A percentile compares a stretch with the other conserved stretches of the same genome.
These are phyloP conservation scores for Daldinia sp. DNA, from an alignment of 2,329 filamentous ascomycete genomes.

Conservation along the genomic window DNA sequence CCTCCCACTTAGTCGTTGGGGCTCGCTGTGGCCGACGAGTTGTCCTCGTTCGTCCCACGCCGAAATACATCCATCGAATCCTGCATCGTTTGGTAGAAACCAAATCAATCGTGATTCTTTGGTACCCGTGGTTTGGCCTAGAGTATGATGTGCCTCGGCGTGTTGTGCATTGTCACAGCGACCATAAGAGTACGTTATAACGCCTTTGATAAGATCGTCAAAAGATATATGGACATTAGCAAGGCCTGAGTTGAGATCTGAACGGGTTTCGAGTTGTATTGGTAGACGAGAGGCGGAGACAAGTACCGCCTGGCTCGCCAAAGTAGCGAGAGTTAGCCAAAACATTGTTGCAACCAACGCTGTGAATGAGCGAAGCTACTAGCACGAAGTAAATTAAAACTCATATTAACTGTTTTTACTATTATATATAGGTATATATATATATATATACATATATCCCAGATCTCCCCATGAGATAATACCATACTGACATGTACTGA, in stretches of 20 bases:
- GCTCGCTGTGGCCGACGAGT: slow-evolving; percentile 49
- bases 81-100: slow-evolving; percentile 46
- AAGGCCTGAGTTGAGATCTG: slow-evolving; percentile 46
- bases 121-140: slow-evolving; percentile 33
- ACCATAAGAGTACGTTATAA: slow-evolving; percentile 48
- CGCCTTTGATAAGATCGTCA: slow-evolving; percentile 38
- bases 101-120: slow-evolving; percentile 47
- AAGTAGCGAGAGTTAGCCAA: slow-evolving; percentile 25
- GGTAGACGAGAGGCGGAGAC: slow-evolving; percentile 32
- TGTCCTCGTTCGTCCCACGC: slow-evolving; percentile 48
- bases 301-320: slow-evolving; percentile 21
- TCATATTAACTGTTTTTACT: not conserved
- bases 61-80: slow-evolving; percentile 51
- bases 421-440: slow-evolving; percentile 8
- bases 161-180: slow-evolving; percentile 38
- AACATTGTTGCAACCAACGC: slow-evolving; percentile 14
- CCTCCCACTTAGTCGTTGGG: slow-evolving; percentile 44
- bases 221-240: slow-evolving; percentile 48
- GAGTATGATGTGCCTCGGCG: slow-evolving; percentile 43
- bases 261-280: slow-evolving; percentile 49
- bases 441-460: slow-evolving; percentile 21
- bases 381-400: not conserved
- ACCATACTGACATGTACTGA: slow-evolving; percentile 2
- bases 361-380: not conserved
- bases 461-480: not conserved